phyloP scores from a whole-genome alignment of 441 rosid genomes.

The Mallotus japonicus region DNA sequence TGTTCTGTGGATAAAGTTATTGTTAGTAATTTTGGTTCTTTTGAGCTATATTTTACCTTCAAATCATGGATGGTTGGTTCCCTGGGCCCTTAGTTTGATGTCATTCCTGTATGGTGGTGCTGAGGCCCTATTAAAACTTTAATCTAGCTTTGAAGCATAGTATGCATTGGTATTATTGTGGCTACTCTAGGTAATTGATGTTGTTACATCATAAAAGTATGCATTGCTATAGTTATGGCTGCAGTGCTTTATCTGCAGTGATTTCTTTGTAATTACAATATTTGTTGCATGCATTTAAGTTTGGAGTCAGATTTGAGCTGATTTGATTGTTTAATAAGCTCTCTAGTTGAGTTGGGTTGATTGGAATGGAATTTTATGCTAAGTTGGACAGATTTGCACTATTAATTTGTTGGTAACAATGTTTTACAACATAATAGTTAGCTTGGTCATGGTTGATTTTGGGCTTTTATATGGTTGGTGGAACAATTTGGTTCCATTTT shows the following conservation, averaged over 20 bases:
- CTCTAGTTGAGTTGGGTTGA: not conserved
- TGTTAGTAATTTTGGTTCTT: not conserved
- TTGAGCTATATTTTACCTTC: not conserved
- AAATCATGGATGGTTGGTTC: not conserved
- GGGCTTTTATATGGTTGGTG: not conserved
- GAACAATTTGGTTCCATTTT: not conserved
- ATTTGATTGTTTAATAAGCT: not conserved
- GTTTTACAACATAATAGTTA: not conserved
- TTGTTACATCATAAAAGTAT: not conserved
- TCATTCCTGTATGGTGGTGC: too few species aligned
- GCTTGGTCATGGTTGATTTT: not conserved
- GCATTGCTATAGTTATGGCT: not conserved
- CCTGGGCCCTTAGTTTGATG: not conserved
- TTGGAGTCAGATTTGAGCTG: not conserved
- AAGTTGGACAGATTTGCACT: not conserved
- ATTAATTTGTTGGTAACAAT: not conserved
- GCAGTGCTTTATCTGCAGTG: not conserved
- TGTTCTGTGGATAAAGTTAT: not conserved
- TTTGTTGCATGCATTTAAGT: not conserved
- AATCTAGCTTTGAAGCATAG: too few species aligned
- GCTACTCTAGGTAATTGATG: not conserved
- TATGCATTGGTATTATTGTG: not conserved
- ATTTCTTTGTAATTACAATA: too few species aligned
- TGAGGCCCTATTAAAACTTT: not conserved
- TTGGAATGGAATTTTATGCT: not conserved